Base-by-base conservation (phyloP, 306 rosid genomes). In the Vigna reflexopilosa region DNA sequence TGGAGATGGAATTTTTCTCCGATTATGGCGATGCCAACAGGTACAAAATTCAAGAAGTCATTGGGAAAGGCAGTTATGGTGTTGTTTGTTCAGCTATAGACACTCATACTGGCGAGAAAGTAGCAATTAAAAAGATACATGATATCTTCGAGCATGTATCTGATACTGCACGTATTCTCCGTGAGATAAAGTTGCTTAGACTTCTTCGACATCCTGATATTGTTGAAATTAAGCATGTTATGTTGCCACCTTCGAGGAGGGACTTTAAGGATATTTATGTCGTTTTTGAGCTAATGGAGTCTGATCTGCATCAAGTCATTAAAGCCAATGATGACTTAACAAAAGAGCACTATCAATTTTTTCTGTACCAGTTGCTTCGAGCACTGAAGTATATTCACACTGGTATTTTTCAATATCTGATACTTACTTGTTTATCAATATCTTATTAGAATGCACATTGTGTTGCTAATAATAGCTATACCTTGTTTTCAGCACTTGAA, bases 281-380 rank as follows among this genome's bases (percentile, higher is more conserved):
- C 80, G 98, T 94, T 79, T 94, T 94, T 80, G 97, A 94, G 91
- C 91, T 89, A 72, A 90, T 94, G 98, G 97, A 94, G 54, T 92
- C 97, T 40, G 98, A 94, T 88, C 89, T 94, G 80, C 98, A 94
- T 90, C 97, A 94, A 85, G 98, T 94, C 83, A 94, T 94, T 82
- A 94, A 92, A 83, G 97, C 97, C 45, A 92, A 92, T 40, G 95
- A 88, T 70, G 97, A 94, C 80, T 84, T 94, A 78, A 94, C 97
- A 14, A 88, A 86, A 77, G 97, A 92, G 84, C 98, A 94, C 89
- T 89, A 89, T 76, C 98, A 92, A 82, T 94, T 94, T 86, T 94
- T 94, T 58, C 97, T 94, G 54, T 94, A 94, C 79, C 98, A 94
- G 86, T 88, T 94, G 32, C 97, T 94, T 70, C 98, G 98, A 48